Evolutionary conservation across 2,329 filamentous ascomycete genomes (phyloP).

Genomic region (Penicillium palitans): DNA sequence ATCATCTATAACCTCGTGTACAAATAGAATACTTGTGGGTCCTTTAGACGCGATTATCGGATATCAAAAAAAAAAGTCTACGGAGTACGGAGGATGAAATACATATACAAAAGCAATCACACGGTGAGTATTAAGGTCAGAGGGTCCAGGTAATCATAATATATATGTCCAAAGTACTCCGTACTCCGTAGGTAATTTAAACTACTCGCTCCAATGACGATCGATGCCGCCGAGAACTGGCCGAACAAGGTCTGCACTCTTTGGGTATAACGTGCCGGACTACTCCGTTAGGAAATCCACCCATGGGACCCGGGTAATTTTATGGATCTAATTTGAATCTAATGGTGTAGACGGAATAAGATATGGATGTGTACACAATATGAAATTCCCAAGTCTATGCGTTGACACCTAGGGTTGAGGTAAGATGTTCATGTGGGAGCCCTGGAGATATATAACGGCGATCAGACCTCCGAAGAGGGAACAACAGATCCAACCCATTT

Average conservation of each 20-base stretch:
- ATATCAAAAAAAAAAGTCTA: not conserved
- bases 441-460: conserved; percentile 4
- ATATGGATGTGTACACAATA: too few relatives aligned
- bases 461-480: conserved; percentile 13
- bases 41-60: not conserved
- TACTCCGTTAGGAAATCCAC: conserved; percentile 4
- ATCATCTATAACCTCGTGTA: not conserved
- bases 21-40: not conserved
- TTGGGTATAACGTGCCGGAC: conserved; percentile 21
- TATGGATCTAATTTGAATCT: not conserved
- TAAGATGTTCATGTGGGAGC: not conserved
- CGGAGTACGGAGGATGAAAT: not conserved
- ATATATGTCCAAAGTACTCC: too few relatives aligned
- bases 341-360: too few relatives aligned
- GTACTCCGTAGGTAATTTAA: conserved; percentile 17
- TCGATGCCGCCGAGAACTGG: conserved; percentile 22
- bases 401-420: not conserved
- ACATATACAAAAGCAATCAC: not conserved
- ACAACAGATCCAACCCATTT: conserved; percentile 1
- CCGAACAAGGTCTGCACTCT: conserved; percentile 23
- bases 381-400: not conserved
- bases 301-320: not conserved
- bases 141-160: not conserved
- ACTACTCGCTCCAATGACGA: conserved; percentile 28
- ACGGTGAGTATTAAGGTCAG: not conserved